These are phyloP conservation scores for Rubia peregrina DNA, from an alignment of 305 asterid species.

Conservation along the genomic window DNA sequence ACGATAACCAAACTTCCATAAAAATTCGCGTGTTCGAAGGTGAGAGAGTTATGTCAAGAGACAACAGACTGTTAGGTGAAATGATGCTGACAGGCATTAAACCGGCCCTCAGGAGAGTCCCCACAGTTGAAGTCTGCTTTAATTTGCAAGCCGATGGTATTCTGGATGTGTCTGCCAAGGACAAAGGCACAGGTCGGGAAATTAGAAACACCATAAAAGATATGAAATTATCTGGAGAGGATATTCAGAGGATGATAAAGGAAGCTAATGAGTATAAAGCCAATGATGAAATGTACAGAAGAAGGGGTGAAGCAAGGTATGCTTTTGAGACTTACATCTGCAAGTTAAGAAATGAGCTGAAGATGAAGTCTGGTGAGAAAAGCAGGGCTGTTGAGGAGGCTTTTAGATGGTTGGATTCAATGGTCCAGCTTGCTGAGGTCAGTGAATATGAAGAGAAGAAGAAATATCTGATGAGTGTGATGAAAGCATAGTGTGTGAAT, in stretches of 20 bases:
- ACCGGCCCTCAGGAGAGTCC: slow-evolving; percentile 14
- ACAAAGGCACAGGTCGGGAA: neutral
- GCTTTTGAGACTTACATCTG: neutral
- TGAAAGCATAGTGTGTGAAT: neutral
- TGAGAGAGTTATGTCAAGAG: slow-evolving; percentile 17
- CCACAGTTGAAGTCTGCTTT: neutral
- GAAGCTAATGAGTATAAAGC: neutral
- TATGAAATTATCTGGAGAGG: neutral
- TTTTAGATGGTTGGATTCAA: neutral
- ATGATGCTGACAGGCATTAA: slow-evolving; percentile 5
- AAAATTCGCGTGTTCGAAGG: slow-evolving; percentile 16
- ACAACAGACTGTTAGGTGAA: slow-evolving; percentile 17
- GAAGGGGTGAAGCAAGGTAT: slow-evolving; percentile 9
- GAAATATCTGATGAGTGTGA: neutral
- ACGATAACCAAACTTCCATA: slow-evolving; percentile 13
- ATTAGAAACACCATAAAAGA: too few relatives aligned
- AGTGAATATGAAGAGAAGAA: neutral
- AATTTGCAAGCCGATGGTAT: slow-evolving; percentile 15
- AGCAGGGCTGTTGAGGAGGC: neutral
- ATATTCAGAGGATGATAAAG: neutral
- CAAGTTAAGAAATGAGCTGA: neutral
- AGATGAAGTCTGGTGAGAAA: neutral
- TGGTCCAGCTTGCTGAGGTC: neutral
- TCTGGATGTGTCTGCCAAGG: neutral
- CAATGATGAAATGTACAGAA: neutral